Percentiles rank a stretch among this genome's conserved stretches.
These are phyloP conservation scores for Royoungia palumana DNA, from an alignment of 768 basidiomycete species.

Conservation along the genomic window DNA sequence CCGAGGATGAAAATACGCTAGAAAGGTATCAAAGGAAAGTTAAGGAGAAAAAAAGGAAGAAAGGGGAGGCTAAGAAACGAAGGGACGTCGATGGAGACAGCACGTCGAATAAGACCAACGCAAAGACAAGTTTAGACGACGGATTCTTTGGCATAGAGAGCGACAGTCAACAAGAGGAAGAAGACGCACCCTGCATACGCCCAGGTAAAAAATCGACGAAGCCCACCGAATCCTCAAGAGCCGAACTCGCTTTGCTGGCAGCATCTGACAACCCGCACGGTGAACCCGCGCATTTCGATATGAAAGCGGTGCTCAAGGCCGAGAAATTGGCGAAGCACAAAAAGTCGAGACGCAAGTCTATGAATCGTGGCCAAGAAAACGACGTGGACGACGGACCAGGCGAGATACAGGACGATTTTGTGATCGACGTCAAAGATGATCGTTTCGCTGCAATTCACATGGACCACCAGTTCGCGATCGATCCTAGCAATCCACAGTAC, in stretches of 20 bases:
- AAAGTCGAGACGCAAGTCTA: conserved; percentile 36
- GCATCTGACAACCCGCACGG: conserved; percentile 50
- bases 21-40: conserved; percentile 88
- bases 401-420: conserved; percentile 79
- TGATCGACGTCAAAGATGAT: conserved; percentile 79
- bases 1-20: conserved; percentile 79
- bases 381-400: conserved; percentile 45
- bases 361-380: conserved; percentile 20
- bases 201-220: conserved; percentile 23
- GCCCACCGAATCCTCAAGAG: conserved; percentile 31
- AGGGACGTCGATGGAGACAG: conserved; percentile 20
- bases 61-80: conserved; percentile 56
- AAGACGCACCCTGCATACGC: conserved; percentile 20
- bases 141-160: conserved; percentile 68
- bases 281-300: conserved; percentile 80
- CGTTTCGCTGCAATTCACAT: conserved; percentile 88
- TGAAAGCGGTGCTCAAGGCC: conserved; percentile 83
- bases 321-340: conserved; percentile 61
- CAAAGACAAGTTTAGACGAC: conserved; percentile 40
- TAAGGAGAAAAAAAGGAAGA: conserved; percentile 84
- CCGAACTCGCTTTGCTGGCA: conserved; percentile 64
- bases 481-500: conserved; percentile 92
- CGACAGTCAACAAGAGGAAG: conserved; percentile 23
- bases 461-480: conserved; percentile 90
- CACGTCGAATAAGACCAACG: conserved; percentile 7